Conservation (phyloP, 768 basidiomycete genomes). For the Leccinum fibrillosum region DNA sequence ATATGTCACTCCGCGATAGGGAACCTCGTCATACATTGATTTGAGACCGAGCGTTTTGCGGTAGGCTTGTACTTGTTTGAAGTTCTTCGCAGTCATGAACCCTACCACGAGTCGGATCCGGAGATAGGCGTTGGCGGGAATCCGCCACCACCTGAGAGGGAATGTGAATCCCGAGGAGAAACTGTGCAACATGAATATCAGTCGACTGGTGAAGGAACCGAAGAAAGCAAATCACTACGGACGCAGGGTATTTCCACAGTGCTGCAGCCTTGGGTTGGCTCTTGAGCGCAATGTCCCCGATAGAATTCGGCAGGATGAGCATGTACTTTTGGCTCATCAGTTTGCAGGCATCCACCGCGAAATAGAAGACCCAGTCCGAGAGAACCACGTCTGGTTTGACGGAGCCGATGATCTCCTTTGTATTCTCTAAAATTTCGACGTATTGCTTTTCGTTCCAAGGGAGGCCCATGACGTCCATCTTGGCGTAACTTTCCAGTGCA, state of each 20-base stretch:
- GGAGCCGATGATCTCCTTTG: too few species aligned
- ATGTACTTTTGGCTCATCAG: constrained; percentile 1
- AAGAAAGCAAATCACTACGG: neutral
- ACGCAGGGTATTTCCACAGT: constrained; percentile 12
- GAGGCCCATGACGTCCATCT: too few species aligned
- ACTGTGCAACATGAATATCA: neutral
- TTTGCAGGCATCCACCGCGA: constrained; percentile 3
- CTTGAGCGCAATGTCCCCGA: neutral
- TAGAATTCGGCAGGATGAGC: neutral
- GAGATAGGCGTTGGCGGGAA: constrained; percentile 9
- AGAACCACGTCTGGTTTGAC: too few species aligned
- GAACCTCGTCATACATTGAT: neutral
- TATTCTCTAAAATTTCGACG: too few species aligned
- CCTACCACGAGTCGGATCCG: neutral
- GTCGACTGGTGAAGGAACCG: neutral
- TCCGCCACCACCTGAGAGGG: constrained; percentile 15
- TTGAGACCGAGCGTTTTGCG: constrained; percentile 4
- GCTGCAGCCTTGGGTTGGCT: constrained; percentile 1
- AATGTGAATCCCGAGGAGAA: constrained; percentile 9
- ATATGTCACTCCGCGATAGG: neutral
- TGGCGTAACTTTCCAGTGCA: too few species aligned
- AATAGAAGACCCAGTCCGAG: neutral
- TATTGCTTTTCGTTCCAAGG: too few species aligned
- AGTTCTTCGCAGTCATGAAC: neutral
- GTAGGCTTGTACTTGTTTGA: neutral